These are phyloP conservation scores for Pinus taeda DNA, from an alignment of 75 land plant genomes.

Conservation along the genomic window DNA sequence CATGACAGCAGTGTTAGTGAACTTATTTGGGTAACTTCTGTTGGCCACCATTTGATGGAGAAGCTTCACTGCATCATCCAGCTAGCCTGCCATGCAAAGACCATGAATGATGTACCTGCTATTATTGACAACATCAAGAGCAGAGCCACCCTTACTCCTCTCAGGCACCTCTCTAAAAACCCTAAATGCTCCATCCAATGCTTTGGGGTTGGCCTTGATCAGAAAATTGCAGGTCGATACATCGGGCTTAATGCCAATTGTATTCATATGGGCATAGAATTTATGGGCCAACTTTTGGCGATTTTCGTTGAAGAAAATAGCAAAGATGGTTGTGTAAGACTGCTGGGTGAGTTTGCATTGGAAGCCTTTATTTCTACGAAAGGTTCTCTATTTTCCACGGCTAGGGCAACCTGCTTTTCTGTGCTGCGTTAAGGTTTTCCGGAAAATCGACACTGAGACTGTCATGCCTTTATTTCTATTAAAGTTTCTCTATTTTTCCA, in stretches of 20 bases:
- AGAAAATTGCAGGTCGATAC: constrained; percentile 42
- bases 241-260: constrained; percentile 25
- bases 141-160: constrained; percentile 10
- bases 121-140: constrained; percentile 48
- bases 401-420: no score
- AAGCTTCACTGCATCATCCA: constrained; percentile 48
- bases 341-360: constrained; percentile 9
- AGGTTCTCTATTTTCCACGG: no score
- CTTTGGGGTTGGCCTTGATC: constrained; percentile 18
- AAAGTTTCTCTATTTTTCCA: no score
- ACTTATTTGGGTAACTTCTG: constrained; percentile 51
- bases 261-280: constrained; percentile 43
- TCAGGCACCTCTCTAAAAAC: constrained; percentile 42
- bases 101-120: constrained; percentile 37
- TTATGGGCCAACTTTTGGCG: constrained; percentile 30
- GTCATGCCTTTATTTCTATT: no score
- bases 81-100: constrained; percentile 12
- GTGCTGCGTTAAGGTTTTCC: no score
- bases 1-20: constrained; percentile 65
- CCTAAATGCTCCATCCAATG: constrained; percentile 33
- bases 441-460: no score
- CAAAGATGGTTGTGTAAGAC: constrained; percentile 38
- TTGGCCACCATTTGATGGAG: constrained; percentile 46
- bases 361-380: constrained; percentile 23
- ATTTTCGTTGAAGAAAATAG: constrained; percentile 37